Conservation (phyloP, 805 yeast species). For the Ogataea minuta region DNA sequence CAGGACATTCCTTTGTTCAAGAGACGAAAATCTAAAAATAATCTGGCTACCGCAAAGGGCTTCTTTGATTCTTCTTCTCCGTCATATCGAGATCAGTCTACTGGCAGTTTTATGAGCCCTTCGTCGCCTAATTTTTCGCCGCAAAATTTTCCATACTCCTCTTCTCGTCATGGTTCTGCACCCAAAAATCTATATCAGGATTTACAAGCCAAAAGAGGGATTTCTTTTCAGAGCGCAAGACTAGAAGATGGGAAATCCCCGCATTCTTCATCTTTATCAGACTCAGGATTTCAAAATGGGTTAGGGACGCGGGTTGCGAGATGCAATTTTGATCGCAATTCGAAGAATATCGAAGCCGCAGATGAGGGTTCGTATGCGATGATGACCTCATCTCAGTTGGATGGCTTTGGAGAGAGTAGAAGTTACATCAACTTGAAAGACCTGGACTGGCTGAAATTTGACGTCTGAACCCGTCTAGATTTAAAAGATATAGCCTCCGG, state of each 20-base stretch:
- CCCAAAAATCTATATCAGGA: conserved; percentile 30
- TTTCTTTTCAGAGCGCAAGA: neutral
- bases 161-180: conserved; percentile 29
- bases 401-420: too few relatives aligned
- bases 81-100: conserved; percentile 4
- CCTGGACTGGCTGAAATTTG: conserved; percentile 38
- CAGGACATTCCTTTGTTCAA: conserved; percentile 33
- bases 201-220: conserved; percentile 28
- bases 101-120: conserved; percentile 22
- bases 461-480: conserved; percentile 20
- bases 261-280: neutral
- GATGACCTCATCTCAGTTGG: too few relatives aligned
- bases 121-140: conserved; percentile 24
- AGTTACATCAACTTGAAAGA: conserved; percentile 20
- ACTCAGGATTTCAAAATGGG: too few relatives aligned
- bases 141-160: conserved; percentile 15
- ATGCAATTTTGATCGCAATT: too few relatives aligned
- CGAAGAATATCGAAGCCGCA: neutral
- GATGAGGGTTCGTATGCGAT: too few relatives aligned
- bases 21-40: conserved; percentile 31
- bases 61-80: conserved; percentile 32
- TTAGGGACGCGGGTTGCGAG: too few relatives aligned
- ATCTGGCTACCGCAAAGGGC: conserved; percentile 7
- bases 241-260: neutral
- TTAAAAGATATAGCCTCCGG: too few relatives aligned